phyloP scores from a whole-genome alignment of 352 stramenopile species.

The Globisporangium sylvaticum region DNA sequence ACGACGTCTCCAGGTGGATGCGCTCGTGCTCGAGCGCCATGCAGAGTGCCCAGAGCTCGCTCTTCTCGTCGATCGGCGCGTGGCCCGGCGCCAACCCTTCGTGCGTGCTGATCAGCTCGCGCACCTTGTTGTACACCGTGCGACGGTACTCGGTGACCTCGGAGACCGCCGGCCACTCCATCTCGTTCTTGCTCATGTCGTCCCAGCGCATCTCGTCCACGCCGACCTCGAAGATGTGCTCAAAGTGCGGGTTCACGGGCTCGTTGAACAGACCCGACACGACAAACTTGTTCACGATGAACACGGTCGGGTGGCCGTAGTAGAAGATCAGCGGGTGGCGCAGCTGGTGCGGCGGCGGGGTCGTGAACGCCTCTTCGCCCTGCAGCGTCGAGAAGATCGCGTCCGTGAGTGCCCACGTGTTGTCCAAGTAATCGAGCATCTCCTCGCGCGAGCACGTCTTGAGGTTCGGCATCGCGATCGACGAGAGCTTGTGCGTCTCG shows the following conservation, averaged over 20 bases:
- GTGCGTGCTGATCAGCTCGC: conserved; percentile 87
- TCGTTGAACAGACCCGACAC: conserved; percentile 86
- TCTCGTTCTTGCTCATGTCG: conserved; percentile 97
- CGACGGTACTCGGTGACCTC: conserved; percentile 92
- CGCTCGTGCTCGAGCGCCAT: conserved; percentile 97
- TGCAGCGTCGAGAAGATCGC: conserved; percentile 91
- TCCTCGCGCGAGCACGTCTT: conserved; percentile 73
- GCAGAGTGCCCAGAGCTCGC: conserved; percentile 91
- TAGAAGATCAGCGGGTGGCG: conserved; percentile 98
- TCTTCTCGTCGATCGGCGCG: conserved; percentile 74
- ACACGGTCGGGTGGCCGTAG: conserved; percentile 94
- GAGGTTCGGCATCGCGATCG: conserved; percentile 84
- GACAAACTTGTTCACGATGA: conserved; percentile 97
- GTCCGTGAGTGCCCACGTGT: conserved; percentile 93
- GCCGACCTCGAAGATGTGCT: conserved; percentile 95
- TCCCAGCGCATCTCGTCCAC: conserved; percentile 99
- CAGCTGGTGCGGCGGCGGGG: conserved; percentile 89
- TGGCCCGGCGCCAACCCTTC: conserved; percentile 71
- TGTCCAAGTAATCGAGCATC: conserved; percentile 94
- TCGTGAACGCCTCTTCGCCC: conserved; percentile 88
- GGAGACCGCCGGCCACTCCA: conserved; percentile 89
- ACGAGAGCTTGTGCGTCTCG: conserved; percentile 38
- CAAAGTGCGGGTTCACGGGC: conserved; percentile 91
- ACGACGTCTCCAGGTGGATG: conserved; percentile 97
- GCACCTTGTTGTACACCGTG: conserved; percentile 88